Conservation (phyloP, 2,329 filamentous ascomycete genomes). For the Fusarium nanum region DNA sequence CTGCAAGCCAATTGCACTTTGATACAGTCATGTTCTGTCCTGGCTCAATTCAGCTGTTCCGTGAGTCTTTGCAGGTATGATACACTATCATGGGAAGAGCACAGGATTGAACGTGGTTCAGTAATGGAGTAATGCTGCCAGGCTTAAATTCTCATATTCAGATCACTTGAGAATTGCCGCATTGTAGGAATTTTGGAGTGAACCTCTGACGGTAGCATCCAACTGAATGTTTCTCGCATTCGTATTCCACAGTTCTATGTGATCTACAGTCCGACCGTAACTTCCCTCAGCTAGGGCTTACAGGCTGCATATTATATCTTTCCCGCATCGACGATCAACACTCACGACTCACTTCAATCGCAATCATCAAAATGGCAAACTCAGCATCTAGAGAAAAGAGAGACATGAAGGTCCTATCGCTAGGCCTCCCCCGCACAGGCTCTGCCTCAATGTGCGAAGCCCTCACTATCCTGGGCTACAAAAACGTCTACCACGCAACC, state of each 20-base stretch:
- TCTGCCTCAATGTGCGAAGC: constrained; percentile 51
- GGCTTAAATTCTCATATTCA: no score
- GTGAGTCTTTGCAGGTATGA: no score
- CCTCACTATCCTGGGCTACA: constrained; percentile 49
- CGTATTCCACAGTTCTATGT: neutral
- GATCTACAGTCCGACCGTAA: neutral
- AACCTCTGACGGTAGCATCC: neutral
- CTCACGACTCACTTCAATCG: no score
- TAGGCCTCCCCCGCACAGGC: constrained; percentile 50
- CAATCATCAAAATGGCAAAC: neutral
- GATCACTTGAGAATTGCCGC: no score
- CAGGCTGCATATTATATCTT: no score
- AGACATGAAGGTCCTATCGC: constrained; percentile 47
- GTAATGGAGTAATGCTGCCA: neutral
- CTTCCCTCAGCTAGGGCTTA: neutral
- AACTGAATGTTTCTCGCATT: neutral
- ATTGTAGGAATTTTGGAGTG: neutral
- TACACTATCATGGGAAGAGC: no score
- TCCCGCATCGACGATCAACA: neutral
- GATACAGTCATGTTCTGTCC: neutral
- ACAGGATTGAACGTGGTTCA: no score
- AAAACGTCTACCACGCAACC: constrained; percentile 50
- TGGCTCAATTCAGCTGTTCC: no score
- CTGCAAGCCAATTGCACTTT: neutral
- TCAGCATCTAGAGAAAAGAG: constrained; percentile 7